A percentile compares a stretch with the other conserved stretches of the same genome.
phyloP scores from a whole-genome alignment of 345 rosid species.

The Carallia brachiata region DNA sequence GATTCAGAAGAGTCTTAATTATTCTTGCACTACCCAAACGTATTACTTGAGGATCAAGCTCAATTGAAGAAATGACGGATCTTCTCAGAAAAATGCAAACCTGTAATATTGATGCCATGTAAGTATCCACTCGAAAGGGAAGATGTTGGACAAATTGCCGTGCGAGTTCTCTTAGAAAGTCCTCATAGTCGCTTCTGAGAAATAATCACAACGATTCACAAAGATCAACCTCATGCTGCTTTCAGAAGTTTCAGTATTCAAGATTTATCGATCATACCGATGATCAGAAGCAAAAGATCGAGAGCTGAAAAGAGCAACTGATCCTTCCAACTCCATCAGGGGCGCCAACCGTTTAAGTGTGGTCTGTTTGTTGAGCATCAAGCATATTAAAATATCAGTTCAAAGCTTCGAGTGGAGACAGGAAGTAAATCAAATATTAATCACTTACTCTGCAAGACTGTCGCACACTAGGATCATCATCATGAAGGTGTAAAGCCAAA shows the following conservation, averaged over 20 bases:
- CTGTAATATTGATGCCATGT: constrained; percentile 83
- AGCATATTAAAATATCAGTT: constrained; percentile 7
- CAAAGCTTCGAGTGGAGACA: constrained; percentile 14
- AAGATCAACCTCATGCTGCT: not conserved
- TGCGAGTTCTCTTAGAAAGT: constrained; percentile 73
- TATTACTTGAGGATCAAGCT: not conserved
- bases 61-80: not conserved
- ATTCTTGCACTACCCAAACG: too few relatives aligned
- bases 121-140: constrained; percentile 67
- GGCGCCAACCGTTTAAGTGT: constrained; percentile 69
- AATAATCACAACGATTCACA: constrained; percentile 8
- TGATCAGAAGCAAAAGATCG: constrained; percentile 68
- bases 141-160: constrained; percentile 56
- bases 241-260: constrained; percentile 6
- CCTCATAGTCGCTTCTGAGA: constrained; percentile 72
- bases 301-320: constrained; percentile 46
- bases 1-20: too few relatives aligned
- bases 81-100: constrained; percentile 34
- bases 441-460: constrained; percentile 82
- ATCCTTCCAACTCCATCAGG: constrained; percentile 60
- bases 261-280: constrained; percentile 43
- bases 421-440: constrained; percentile 11
- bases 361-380: constrained; percentile 42
- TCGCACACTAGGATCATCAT: constrained; percentile 69
- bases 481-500: constrained; percentile 75